phyloP scores from a whole-genome alignment of 257 asterid species.

The Thymus quinquecostatus region DNA sequence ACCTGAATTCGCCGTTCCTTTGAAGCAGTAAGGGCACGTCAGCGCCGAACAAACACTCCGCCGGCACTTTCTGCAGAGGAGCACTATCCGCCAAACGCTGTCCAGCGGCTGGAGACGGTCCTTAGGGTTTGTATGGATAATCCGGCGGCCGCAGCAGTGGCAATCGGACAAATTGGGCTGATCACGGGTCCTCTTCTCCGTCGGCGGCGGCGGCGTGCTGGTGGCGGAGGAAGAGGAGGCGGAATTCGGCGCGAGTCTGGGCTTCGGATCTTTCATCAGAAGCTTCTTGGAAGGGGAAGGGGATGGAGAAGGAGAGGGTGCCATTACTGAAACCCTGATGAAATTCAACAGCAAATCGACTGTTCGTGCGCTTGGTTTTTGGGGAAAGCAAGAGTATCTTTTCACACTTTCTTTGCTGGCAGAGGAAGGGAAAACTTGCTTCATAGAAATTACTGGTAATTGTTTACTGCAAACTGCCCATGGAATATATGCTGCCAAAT shows the following conservation, averaged over 20 bases:
- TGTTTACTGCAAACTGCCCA: not conserved
- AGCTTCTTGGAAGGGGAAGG: slow-evolving; percentile 45
- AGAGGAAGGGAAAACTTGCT: not conserved
- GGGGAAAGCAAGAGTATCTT: not conserved
- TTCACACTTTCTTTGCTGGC: not conserved
- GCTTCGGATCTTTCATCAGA: slow-evolving; percentile 38
- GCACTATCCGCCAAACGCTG: slow-evolving; percentile 90
- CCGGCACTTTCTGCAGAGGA: slow-evolving; percentile 70
- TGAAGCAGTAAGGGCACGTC: slow-evolving; percentile 75
- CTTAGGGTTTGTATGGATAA: slow-evolving; percentile 63
- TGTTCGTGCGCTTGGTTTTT: not conserved
- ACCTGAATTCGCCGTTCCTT: slow-evolving; percentile 44
- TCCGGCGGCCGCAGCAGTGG: slow-evolving; percentile 67
- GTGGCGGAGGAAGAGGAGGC: slow-evolving; percentile 48
- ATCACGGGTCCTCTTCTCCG: slow-evolving; percentile 61
- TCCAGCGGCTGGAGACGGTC: slow-evolving; percentile 73
- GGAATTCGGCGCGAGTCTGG: slow-evolving; percentile 34
- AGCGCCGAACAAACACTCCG: slow-evolving; percentile 47
- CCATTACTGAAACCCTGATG: slow-evolving; percentile 31
- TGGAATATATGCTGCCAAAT: not conserved
- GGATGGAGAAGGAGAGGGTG: slow-evolving; percentile 38
- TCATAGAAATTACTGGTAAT: not conserved
- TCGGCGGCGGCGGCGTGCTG: slow-evolving; percentile 32
- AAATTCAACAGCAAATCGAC: slow-evolving; percentile 5
- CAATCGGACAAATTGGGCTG: slow-evolving; percentile 82